Base-by-base conservation (phyloP, 2,329 filamentous ascomycete species). In the Geosmithia putterillii region DNA sequence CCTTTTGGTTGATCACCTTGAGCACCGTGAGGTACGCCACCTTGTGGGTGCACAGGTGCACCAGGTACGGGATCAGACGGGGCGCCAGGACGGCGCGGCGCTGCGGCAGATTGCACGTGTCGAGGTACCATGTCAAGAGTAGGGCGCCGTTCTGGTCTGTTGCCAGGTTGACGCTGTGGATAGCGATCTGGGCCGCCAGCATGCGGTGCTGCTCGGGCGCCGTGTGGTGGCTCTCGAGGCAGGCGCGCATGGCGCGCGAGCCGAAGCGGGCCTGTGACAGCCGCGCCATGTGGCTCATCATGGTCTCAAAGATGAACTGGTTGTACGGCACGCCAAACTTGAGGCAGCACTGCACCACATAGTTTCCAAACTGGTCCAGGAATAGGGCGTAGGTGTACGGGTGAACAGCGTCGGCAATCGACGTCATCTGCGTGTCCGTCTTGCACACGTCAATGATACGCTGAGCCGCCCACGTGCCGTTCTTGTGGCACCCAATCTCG, bases 391-490 rank as follows among this genome's bases (percentile, higher is more conserved):
- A 78, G 1, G 85, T 88, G 64, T 94, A 95, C 1, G 88, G 81
- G 3, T 83, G 83, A 23, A 96, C 71, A 51, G 86, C 76, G 49
- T 94, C 80, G 22, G 92, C 83, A 56, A 98, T 90, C 65, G 87
- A 69, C 40, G 71, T 67, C 81, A 92, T 90, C 64, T 96, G 89
- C 36, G 71, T 68, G 6, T 83, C 79, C 1, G 84, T 87, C 64
- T 92, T 87, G 60, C 88, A 90, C 7, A 95, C 87, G 55, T 96
- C 90, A 52, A 98, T 96, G 56, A 98, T 96, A 73, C 96, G 98
- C 65, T 98, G 92, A 1, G 92, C 92, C 44, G 92, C 92, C 92
- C 92, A 98, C 1, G 92, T 98, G 48, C 92, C 92, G 56, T 98
- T 98, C 76, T 98, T 98, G 74, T 98, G 92, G 7, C 95, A 81